phyloP scores from a whole-genome alignment of 2,329 filamentous ascomycete species.

The Bipolaris sorokiniana region DNA sequence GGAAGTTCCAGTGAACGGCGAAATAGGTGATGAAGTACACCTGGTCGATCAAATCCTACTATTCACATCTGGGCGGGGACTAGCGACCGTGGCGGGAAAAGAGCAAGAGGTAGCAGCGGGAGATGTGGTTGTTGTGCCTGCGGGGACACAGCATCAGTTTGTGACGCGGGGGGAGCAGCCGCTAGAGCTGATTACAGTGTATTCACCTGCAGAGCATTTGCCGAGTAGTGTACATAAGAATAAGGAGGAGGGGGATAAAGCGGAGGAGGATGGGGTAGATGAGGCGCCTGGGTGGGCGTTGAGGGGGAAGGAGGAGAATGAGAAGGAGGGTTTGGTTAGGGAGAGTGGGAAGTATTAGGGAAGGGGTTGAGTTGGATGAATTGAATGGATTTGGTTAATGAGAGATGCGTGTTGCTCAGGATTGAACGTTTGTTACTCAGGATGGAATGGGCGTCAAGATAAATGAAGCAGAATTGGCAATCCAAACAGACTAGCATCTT shows the following conservation, averaged over 20 bases:
- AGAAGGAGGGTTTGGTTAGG: constrained; percentile 62
- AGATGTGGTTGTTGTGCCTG: constrained; percentile 67
- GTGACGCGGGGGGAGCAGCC: constrained; percentile 66
- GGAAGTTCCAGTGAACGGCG: constrained; percentile 67
- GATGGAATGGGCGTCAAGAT: too few relatives aligned
- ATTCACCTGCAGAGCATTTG: constrained; percentile 67
- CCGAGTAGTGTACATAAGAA: constrained; percentile 65
- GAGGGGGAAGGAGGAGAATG: constrained; percentile 64
- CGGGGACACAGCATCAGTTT: constrained; percentile 70
- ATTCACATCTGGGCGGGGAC: constrained; percentile 65
- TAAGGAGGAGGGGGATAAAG: constrained; percentile 67
- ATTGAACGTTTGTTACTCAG: too few relatives aligned
- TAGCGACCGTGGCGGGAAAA: constrained; percentile 64
- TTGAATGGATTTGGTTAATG: neutral
- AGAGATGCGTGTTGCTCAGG: too few relatives aligned
- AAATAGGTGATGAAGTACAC: constrained; percentile 71
- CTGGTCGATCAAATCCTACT: constrained; percentile 69
- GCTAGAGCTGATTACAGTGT: constrained; percentile 67
- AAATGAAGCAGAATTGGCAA: too few relatives aligned
- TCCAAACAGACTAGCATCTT: too few relatives aligned
- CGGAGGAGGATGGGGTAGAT: constrained; percentile 66
- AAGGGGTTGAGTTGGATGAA: too few relatives aligned
- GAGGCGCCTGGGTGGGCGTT: constrained; percentile 66
- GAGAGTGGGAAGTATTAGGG: constrained; percentile 40
- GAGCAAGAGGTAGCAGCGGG: constrained; percentile 63